These are phyloP conservation scores for Begonia masoniana DNA, from an alignment of 306 rosid genomes.

Conservation along the genomic window DNA sequence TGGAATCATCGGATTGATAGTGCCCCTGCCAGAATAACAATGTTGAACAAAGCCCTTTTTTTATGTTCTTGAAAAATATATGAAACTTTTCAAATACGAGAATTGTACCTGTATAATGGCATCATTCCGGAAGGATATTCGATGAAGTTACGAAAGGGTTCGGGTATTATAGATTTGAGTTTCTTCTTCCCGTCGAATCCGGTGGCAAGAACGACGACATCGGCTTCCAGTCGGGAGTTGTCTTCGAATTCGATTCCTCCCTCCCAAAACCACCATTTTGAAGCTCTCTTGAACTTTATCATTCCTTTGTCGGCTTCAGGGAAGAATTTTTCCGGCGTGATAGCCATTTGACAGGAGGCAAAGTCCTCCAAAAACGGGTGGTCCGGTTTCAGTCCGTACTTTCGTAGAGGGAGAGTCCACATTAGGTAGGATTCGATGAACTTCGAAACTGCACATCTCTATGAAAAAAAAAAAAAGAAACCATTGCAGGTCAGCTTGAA, in stretches of 20 bases:
- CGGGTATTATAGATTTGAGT: slow-evolving; percentile 8
- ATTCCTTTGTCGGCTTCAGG: slow-evolving; percentile 34
- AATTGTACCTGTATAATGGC: slow-evolving; percentile 32
- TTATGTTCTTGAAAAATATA: too few species aligned
- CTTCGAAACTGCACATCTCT: slow-evolving; percentile 37
- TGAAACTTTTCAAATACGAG: too few species aligned
- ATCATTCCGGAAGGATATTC: slow-evolving; percentile 6
- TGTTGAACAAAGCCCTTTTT: too few species aligned
- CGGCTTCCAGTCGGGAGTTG: slow-evolving; percentile 15
- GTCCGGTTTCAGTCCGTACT: slow-evolving; percentile 29
- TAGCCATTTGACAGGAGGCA: slow-evolving; percentile 16
- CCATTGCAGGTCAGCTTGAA: too few species aligned
- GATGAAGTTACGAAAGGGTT: not conserved
- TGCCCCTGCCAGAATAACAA: slow-evolving; percentile 12
- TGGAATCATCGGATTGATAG: slow-evolving; percentile 27
- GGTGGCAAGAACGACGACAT: slow-evolving; percentile 42
- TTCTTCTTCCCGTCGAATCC: slow-evolving; percentile 39
- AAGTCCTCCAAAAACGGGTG: slow-evolving; percentile 24
- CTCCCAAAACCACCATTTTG: slow-evolving; percentile 23
- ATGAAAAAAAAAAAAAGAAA: not conserved
- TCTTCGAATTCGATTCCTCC: slow-evolving; percentile 34
- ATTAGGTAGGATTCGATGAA: slow-evolving; percentile 19
- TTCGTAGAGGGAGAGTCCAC: slow-evolving; percentile 36
- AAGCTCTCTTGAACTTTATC: slow-evolving; percentile 27
- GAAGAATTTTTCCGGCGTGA: slow-evolving; percentile 25